A percentile compares a stretch with the other conserved stretches of the same genome.
phyloP scores from a whole-genome alignment of 2,329 filamentous ascomycete species.

The Pseudopithomyces maydicus region DNA sequence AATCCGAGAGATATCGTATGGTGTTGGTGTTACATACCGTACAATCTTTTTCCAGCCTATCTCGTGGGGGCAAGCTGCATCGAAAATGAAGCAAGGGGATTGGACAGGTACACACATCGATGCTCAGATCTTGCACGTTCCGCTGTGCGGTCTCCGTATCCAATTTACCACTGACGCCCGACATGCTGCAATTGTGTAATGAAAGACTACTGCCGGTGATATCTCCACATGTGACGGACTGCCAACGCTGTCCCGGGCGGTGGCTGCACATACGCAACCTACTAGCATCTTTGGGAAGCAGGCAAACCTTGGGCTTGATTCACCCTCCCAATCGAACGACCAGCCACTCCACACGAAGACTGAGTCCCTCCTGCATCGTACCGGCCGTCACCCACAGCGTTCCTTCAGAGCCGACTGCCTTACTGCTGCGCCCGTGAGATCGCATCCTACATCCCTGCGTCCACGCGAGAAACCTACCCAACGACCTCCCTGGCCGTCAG shows the following conservation, averaged over 20 bases:
- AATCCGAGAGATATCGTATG: neutral
- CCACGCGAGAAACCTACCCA: slow-evolving; percentile 9
- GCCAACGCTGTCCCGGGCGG: too few species aligned
- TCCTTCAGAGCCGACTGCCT: neutral
- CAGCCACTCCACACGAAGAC: too few species aligned
- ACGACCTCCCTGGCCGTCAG: slow-evolving; percentile 1
- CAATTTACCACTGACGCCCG: neutral
- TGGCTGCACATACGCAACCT: too few species aligned
- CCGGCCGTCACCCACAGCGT: neutral
- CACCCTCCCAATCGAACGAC: too few species aligned
- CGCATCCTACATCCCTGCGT: neutral
- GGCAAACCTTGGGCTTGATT: too few species aligned
- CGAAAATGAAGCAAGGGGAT: neutral
- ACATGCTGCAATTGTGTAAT: neutral
- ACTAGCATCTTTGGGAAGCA: too few species aligned
- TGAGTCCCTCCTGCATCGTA: neutral
- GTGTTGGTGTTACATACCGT: neutral
- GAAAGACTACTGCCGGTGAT: neutral
- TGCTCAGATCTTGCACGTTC: neutral
- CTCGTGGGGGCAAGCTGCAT: neutral
- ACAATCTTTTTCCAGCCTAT: neutral
- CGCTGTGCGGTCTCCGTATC: neutral
- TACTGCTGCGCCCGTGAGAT: neutral
- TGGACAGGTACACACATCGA: neutral
- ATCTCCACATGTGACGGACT: too few species aligned